Percentiles rank a stretch among this genome's conserved stretches.
Conservation (phyloP, 495 filamentous ascomycete species). For the Penicillium dipodomyicola region DNA sequence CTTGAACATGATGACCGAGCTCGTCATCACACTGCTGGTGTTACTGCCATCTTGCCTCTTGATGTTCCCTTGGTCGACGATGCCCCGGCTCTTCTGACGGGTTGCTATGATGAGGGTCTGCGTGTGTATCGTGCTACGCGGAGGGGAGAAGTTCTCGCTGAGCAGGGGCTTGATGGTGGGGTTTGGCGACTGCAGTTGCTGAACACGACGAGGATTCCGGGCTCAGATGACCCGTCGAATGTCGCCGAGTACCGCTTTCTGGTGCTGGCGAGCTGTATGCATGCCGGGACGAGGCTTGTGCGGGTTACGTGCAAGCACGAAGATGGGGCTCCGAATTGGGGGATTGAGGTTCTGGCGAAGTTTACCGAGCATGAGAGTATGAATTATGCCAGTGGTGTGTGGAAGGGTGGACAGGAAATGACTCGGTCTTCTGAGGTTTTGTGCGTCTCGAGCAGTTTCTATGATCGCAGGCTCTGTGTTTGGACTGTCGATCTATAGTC, state of each 20-base stretch:
- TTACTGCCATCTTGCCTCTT: constrained; percentile 81
- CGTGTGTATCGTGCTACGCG: constrained; percentile 56
- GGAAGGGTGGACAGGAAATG: constrained; percentile 33
- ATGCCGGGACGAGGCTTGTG: constrained; percentile 74
- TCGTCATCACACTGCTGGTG: constrained; percentile 70
- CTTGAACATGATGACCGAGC: constrained; percentile 38
- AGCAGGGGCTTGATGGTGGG: constrained; percentile 73
- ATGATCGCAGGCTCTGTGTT: constrained; percentile 76
- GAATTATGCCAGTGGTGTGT: constrained; percentile 88
- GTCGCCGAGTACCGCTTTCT: constrained; percentile 36
- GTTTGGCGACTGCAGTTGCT: constrained; percentile 84
- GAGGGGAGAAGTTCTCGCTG: constrained; percentile 49
- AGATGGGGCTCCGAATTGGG: constrained; percentile 42
- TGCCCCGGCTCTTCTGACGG: constrained; percentile 66
- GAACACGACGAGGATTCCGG: constrained; percentile 15
- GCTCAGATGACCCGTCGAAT: constrained; percentile 1
- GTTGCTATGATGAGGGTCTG: constrained; percentile 87
- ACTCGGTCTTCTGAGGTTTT: constrained; percentile 34
- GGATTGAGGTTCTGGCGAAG: constrained; percentile 63
- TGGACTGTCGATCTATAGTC: constrained; percentile 53
- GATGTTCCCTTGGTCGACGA: constrained; percentile 34
- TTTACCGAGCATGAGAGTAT: constrained; percentile 92
- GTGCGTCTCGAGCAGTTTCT: constrained; percentile 83
- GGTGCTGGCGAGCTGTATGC: constrained; percentile 91
- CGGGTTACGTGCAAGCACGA: constrained; percentile 38